Percentiles rank a stretch among this genome's conserved stretches.
Evolutionary conservation across 805 yeast genomes (phyloP).

Genomic region (Lachancea lanzarotensis): DNA sequence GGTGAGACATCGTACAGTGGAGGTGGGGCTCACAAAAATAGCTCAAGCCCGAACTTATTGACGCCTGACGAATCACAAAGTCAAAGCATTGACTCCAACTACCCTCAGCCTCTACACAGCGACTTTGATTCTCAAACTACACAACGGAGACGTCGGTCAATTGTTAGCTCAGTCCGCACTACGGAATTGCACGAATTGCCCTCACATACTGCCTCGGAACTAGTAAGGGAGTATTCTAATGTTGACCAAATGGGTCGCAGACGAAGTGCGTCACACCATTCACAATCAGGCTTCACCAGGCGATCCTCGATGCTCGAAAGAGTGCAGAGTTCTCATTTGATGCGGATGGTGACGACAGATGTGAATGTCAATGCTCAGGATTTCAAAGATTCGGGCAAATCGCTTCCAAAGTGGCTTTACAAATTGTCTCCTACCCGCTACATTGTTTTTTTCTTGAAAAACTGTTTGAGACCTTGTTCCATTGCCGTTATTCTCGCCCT

Average conservation of each 20-base stretch:
- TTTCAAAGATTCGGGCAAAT: slow-evolving; percentile 27
- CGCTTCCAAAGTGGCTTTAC: slow-evolving; percentile 23
- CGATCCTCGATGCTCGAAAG: slow-evolving; percentile 12
- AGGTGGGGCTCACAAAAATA: not conserved
- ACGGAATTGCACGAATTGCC: slow-evolving; percentile 33
- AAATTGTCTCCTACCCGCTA: slow-evolving; percentile 27
- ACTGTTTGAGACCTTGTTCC: slow-evolving; percentile 68
- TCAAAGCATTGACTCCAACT: not conserved
- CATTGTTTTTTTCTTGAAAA: slow-evolving; percentile 37
- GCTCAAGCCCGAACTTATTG: not conserved
- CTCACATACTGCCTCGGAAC: slow-evolving; percentile 39
- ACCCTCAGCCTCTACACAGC: not conserved
- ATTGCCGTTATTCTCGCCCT: slow-evolving; percentile 60
- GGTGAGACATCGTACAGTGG: not conserved
- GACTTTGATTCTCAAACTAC: not conserved
- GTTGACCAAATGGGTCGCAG: slow-evolving; percentile 32
- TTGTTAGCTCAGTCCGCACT: slow-evolving; percentile 11
- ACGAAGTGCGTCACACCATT: slow-evolving; percentile 12
- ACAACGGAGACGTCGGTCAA: slow-evolving; percentile 2
- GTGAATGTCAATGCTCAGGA: slow-evolving; percentile 29
- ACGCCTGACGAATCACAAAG: slow-evolving; percentile 2
- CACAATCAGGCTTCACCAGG: not conserved
- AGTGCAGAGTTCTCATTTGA: slow-evolving; percentile 21
- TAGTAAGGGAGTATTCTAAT: slow-evolving; percentile 43
- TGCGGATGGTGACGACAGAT: slow-evolving; percentile 32